These are phyloP conservation scores for Hanseniaspora lindneri DNA, from an alignment of 805 yeast species.

Conservation along the genomic window DNA sequence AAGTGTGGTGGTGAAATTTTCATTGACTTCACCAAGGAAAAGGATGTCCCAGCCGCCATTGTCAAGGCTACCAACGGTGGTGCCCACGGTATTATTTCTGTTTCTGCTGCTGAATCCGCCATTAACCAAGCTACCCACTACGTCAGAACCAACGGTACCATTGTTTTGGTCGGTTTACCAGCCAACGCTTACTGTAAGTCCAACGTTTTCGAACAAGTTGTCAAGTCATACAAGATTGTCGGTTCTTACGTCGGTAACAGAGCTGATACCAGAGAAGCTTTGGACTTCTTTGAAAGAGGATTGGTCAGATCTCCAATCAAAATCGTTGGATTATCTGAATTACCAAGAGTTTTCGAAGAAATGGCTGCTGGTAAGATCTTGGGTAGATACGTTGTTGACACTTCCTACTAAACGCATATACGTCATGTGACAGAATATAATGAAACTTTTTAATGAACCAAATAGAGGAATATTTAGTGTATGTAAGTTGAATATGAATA, in stretches of 20 bases:
- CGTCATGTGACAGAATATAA: neutral
- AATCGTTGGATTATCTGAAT: constrained; percentile 62
- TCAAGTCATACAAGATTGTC: constrained; percentile 36
- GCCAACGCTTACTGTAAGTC: constrained; percentile 39
- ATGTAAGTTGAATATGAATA: neutral
- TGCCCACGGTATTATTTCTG: constrained; percentile 60
- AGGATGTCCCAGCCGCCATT: constrained; percentile 39
- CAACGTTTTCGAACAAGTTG: constrained; percentile 39
- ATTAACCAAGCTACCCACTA: constrained; percentile 40
- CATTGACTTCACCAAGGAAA: constrained; percentile 43
- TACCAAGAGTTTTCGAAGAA: constrained; percentile 54
- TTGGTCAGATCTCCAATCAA: constrained; percentile 60
- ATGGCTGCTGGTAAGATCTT: constrained; percentile 78
- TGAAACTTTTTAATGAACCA: neutral
- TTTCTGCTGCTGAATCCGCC: constrained; percentile 44
- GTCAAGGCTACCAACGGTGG: constrained; percentile 46
- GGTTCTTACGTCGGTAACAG: constrained; percentile 45
- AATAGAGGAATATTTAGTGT: neutral
- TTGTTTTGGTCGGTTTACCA: constrained; percentile 51
- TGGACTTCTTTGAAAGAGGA: constrained; percentile 63
- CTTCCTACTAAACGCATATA: constrained; percentile 36
- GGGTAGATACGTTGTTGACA: constrained; percentile 82
- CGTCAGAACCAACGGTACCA: constrained; percentile 49
- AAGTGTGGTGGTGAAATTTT: constrained; percentile 52
- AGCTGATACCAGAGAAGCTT: constrained; percentile 49